These are phyloP conservation scores for Vanrija humicola DNA, from an alignment of 1,284 basidiomycete genomes.

Conservation along the genomic window DNA sequence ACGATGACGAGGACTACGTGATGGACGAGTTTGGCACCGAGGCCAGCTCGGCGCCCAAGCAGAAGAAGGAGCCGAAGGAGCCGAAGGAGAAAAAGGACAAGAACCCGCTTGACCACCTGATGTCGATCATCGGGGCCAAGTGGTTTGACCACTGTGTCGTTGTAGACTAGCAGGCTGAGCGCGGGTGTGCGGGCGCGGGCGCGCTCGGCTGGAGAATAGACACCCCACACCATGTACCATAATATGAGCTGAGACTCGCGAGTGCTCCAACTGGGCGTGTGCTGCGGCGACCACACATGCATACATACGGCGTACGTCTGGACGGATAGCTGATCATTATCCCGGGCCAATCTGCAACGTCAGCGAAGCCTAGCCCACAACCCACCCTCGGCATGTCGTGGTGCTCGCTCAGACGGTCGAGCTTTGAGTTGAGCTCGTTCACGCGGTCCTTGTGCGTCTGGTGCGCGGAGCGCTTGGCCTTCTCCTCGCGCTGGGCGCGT, in stretches of 20 bases:
- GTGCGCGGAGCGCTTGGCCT: constrained; percentile 72
- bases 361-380: neutral
- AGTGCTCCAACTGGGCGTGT: too few relatives aligned
- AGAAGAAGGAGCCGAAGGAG: constrained; percentile 7
- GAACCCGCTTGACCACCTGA: constrained; percentile 56
- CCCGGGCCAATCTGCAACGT: too few relatives aligned
- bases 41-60: neutral
- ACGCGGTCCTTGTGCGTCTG: constrained; percentile 96
- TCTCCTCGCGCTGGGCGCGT: constrained; percentile 64
- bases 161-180: constrained; percentile 21
- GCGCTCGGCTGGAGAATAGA: too few relatives aligned
- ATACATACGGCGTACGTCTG: too few relatives aligned
- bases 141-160: constrained; percentile 51
- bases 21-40: constrained; percentile 13
- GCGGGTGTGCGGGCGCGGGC: too few relatives aligned
- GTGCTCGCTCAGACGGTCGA: constrained; percentile 64
- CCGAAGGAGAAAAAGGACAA: constrained; percentile 47
- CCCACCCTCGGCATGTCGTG: constrained; percentile 46
- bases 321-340: too few relatives aligned
- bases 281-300: too few relatives aligned
- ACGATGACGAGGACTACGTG: constrained; percentile 28
- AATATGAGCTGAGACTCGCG: too few relatives aligned
- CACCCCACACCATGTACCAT: too few relatives aligned
- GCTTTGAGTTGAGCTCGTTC: constrained; percentile 80
- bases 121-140: constrained; percentile 54